Conservation (phyloP, 805 yeast genomes). For the Lachancea quebecensis region DNA sequence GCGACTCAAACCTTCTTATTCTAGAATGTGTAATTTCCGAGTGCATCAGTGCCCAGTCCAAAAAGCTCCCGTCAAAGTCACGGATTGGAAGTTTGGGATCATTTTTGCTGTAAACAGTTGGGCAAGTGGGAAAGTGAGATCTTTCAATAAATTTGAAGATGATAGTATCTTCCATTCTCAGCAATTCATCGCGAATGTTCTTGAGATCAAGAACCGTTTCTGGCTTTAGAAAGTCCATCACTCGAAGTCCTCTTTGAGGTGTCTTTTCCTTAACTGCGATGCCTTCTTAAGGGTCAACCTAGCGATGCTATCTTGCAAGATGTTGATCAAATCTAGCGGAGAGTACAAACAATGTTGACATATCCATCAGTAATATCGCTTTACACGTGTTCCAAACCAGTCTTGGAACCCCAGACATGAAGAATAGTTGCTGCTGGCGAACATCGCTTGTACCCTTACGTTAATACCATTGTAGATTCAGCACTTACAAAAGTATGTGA, state of each 20-base stretch:
- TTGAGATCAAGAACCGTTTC: slow-evolving; percentile 70
- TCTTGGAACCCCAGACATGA: no score
- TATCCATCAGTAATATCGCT: no score
- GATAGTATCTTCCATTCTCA: slow-evolving; percentile 95
- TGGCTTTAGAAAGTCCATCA: slow-evolving; percentile 80
- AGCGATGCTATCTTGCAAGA: no score
- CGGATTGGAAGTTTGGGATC: slow-evolving; percentile 48
- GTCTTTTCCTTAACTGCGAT: not conserved
- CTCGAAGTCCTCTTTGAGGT: not conserved
- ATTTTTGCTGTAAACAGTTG: slow-evolving; percentile 60
- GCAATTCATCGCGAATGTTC: slow-evolving; percentile 77
- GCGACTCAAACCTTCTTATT: slow-evolving; percentile 84
- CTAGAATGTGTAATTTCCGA: slow-evolving; percentile 72
- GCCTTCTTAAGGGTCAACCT: not conserved
- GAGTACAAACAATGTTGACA: no score
- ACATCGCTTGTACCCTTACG: no score
- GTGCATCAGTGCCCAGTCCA: slow-evolving; percentile 79
- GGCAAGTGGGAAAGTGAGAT: slow-evolving; percentile 74
- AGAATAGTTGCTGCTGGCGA: no score
- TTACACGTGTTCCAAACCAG: no score
- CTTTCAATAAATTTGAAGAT: slow-evolving; percentile 89
- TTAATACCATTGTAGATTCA: no score
- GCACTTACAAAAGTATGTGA: no score
- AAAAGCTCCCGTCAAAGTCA: slow-evolving; percentile 67
- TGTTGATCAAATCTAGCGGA: no score